These are phyloP conservation scores for Leishmania guyanensis DNA, from an alignment of 208 protist genomes.

Conservation along the genomic window DNA sequence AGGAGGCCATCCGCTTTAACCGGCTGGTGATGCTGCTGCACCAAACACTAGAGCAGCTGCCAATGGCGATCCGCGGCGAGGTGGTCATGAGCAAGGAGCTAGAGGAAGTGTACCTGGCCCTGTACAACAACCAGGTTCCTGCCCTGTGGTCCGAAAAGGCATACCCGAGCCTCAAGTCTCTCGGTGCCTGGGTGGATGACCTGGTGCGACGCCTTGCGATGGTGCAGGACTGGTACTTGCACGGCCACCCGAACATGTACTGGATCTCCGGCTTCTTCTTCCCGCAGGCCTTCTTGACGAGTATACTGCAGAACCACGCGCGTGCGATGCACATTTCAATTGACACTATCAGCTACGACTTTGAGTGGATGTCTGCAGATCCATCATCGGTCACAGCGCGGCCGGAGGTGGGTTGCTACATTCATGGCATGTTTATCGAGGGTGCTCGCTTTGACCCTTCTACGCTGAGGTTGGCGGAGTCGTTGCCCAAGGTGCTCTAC, in stretches of 20 bases:
- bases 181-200: conserved; percentile 95
- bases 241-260: conserved; percentile 92
- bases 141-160: conserved; percentile 86
- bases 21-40: conserved; percentile 89
- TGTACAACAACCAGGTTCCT: conserved; percentile 97
- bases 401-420: conserved; percentile 91
- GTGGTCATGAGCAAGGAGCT: conserved; percentile 98
- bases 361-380: conserved; percentile 66
- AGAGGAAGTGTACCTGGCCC: conserved; percentile 92
- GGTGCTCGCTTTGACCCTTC: conserved; percentile 83
- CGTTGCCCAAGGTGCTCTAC: conserved; percentile 94
- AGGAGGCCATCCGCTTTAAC: conserved; percentile 98
- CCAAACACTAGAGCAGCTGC: conserved; percentile 78
- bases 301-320: conserved; percentile 96
- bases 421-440: conserved; percentile 96
- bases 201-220: conserved; percentile 91
- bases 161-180: conserved; percentile 95
- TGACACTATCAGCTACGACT: conserved; percentile 95
- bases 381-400: conserved; percentile 46
- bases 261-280: conserved; percentile 98
- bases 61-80: conserved; percentile 96
- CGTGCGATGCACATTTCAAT: conserved; percentile 93
- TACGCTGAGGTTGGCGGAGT: conserved; percentile 81
- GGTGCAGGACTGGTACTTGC: conserved; percentile 94
- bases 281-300: conserved; percentile 95